A percentile compares a stretch with the other conserved stretches of the same genome.
Evolutionary conservation across 345 rosid species (phyloP).

Genomic region (Eucalyptus guilfoylei): DNA sequence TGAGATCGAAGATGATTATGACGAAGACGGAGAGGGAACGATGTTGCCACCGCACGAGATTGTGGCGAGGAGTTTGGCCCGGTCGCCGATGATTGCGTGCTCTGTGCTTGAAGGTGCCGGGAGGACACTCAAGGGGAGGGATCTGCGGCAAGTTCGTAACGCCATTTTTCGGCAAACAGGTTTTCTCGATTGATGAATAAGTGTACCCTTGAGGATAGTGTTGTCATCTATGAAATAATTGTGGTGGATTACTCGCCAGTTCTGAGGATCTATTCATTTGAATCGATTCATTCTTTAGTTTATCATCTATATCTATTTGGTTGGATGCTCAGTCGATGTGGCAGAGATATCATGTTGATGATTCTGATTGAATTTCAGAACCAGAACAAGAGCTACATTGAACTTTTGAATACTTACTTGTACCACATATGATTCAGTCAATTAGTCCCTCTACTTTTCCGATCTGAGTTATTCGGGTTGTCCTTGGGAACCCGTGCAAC

Average conservation of each 20-base stretch:
- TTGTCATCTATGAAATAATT: neutral
- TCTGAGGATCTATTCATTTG: neutral
- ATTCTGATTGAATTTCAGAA: neutral
- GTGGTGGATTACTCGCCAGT: neutral
- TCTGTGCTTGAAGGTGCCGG: conserved; percentile 33
- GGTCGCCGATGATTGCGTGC: conserved; percentile 9
- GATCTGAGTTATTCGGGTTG: neutral
- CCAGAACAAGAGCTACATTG: neutral
- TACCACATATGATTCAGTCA: neutral
- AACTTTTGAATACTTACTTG: neutral
- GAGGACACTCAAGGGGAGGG: conserved; percentile 30
- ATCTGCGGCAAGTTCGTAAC: conserved; percentile 26
- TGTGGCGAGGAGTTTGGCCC: conserved; percentile 15
- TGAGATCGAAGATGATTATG: neutral
- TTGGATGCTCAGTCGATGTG: neutral
- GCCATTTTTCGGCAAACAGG: conserved; percentile 23
- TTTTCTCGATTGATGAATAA: conserved; percentile 12
- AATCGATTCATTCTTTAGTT: neutral
- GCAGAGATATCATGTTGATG: neutral
- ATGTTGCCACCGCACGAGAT: conserved; percentile 37
- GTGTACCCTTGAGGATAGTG: neutral
- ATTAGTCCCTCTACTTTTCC: neutral
- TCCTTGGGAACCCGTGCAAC: neutral
- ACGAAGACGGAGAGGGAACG: conserved; percentile 3
- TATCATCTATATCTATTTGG: neutral